Base-by-base conservation (phyloP, 2,329 filamentous ascomycete genomes). In the Rhexocercosporidium sp. region DNA sequence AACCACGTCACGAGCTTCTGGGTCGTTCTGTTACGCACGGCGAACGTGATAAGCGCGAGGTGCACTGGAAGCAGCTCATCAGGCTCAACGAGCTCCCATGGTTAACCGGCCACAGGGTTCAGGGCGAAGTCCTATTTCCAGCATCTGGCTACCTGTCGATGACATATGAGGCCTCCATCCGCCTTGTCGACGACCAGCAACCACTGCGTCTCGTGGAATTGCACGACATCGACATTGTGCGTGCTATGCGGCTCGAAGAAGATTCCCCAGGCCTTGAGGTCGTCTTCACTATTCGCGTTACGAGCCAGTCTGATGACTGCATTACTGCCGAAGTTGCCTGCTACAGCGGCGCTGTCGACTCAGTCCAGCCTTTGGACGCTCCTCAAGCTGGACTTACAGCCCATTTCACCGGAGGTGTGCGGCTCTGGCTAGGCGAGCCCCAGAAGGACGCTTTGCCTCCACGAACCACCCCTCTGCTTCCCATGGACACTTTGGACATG, bases 81-180 rank as follows among this genome's bases (percentile, higher is more conserved):
- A 57, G 31, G 3, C 34, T 41, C 0, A 72, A 75, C 0, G 77
- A 84, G 31, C 66, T 79, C 0, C 78, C 81, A 0, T 86, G 84
- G 84, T 57, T 85, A 0, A 66, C 69, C 0, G 81, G 83, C 37
- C 84, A 87, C 66, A 72, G 73, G n/a, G 66, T 86, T 1, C 74
- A 78, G 1, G 73, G 74, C 0, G 59, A 70, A 39, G 65, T 63
- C 1, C 71, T 85, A 12, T 74, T 85, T 3, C 83, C 83, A 0
- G 83, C 80, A 1, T 83, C 83, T 1, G 83, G 79, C 0, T 85
- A 84, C 70, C 79, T 81, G 41, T 67, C 81, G 54, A 83, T 84
- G 80, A 81, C 81, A 0, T 65, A 83, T 3, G 83, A 85, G 53
- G 82, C 83, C 1, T 79, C 80, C n/a, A 66, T 44, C 20, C 25